A percentile compares a stretch with the other conserved stretches of the same genome.
Evolutionary conservation across 2,329 filamentous ascomycete species (phyloP).

Genomic region (Paraphoma chrysanthemicola): DNA sequence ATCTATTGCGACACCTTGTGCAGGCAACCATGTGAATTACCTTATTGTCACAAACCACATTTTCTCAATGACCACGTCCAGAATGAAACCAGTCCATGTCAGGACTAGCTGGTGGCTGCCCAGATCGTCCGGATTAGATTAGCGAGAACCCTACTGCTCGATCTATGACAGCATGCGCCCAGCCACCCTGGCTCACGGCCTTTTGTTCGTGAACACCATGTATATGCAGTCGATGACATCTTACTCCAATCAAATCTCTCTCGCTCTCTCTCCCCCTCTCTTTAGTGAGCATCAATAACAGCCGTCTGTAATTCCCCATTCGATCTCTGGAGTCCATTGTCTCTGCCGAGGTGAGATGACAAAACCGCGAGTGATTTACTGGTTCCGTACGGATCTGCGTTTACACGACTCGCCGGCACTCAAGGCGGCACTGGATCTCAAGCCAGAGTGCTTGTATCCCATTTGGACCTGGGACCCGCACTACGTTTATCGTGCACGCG

Average conservation of each 20-base stretch:
- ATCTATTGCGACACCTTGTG: no score
- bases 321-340: not conserved
- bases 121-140: conserved; percentile 14
- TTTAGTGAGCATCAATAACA: no score
- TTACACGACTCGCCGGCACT: conserved; percentile 80
- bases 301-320: not conserved
- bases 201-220: conserved; percentile 6
- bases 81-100: not conserved
- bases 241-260: no score
- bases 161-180: conserved; percentile 42
- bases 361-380: conserved; percentile 70
- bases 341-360: conserved; percentile 21
- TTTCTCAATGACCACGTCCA: no score
- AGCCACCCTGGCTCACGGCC: conserved; percentile 16
- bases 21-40: no score
- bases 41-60: no score
- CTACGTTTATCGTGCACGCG: conserved; percentile 76
- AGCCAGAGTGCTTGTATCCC: conserved; percentile 73
- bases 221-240: no score
- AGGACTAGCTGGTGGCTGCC: not conserved
- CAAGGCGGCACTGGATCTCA: conserved; percentile 72
- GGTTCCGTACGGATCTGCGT: conserved; percentile 80
- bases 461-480: conserved; percentile 84
- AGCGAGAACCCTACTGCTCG: conserved; percentile 26
- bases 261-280: no score